A percentile compares a stretch with the other conserved stretches of the same genome.
These are phyloP conservation scores for Rhizopus sp. DNA, from an alignment of 371 early-diverging fungal genomes.

Conservation along the genomic window DNA sequence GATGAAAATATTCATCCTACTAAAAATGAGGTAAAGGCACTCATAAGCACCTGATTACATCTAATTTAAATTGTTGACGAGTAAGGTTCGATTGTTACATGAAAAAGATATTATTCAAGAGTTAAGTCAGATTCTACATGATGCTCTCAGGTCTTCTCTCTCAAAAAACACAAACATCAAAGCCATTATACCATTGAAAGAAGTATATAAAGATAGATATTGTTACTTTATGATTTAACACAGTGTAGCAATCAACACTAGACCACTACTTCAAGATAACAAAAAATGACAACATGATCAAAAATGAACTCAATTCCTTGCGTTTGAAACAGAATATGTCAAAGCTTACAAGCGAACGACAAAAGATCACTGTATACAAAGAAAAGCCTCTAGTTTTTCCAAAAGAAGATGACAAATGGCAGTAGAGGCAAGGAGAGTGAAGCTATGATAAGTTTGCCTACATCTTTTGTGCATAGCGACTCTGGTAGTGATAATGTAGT, in stretches of 20 bases:
- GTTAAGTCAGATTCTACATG: constrained; percentile 10
- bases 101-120: constrained; percentile 71
- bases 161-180: neutral
- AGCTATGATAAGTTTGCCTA: too few species aligned
- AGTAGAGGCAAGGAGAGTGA: too few species aligned
- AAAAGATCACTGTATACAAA: too few species aligned
- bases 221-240: neutral
- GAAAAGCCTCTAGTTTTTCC: too few species aligned
- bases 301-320: too few species aligned
- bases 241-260: too few species aligned
- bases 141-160: neutral
- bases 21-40: constrained; percentile 75
- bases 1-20: constrained; percentile 99
- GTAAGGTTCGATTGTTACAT: constrained; percentile 77
- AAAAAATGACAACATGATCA: too few species aligned
- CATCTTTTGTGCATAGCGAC: neutral
- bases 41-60: neutral
- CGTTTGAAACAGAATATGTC: too few species aligned
- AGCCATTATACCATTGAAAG: neutral
- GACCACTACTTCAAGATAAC: too few species aligned
- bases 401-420: too few species aligned
- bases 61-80: too few species aligned
- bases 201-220: constrained; percentile 4
- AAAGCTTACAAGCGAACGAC: too few species aligned
- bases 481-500: neutral